These are phyloP conservation scores for Epichloe uncinata DNA, from an alignment of 2,329 filamentous ascomycete genomes.

Conservation along the genomic window DNA sequence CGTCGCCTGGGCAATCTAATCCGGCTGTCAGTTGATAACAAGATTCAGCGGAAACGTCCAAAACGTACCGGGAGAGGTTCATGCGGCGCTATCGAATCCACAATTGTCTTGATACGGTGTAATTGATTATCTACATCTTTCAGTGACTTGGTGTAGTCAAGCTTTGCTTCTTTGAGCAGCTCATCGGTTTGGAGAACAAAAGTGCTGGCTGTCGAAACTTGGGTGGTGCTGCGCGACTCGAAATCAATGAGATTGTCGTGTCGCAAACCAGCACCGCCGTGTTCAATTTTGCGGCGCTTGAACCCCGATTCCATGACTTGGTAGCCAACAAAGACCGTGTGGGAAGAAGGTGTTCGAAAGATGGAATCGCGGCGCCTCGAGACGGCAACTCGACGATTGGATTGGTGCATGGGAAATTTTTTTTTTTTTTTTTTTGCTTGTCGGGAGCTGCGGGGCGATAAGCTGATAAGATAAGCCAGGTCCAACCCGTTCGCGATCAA, in stretches of 20 bases:
- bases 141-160: constrained; percentile 38
- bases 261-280: constrained; percentile 21
- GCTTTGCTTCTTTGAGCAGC: constrained; percentile 38
- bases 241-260: constrained; percentile 27
- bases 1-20: constrained; percentile 53
- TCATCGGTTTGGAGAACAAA: constrained; percentile 49
- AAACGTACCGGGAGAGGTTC: constrained; percentile 34
- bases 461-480: constrained; percentile 9
- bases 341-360: not conserved
- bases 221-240: constrained; percentile 25
- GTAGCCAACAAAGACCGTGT: not conserved
- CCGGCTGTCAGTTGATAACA: not conserved
- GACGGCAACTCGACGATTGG: not conserved
- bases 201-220: constrained; percentile 34
- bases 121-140: constrained; percentile 35
- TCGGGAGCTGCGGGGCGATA: constrained; percentile 13
- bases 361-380: not conserved
- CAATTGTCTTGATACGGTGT: constrained; percentile 36
- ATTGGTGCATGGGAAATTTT: not conserved
- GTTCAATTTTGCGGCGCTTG: constrained; percentile 36
- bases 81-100: constrained; percentile 38
- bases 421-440: constrained; percentile 4
- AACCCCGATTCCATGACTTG: constrained; percentile 30
- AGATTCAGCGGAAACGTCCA: not conserved
- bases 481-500: too few relatives aligned